Base-by-base conservation (phyloP, 176 grass and related monocot species). In the Cenchrus fungigraminus region DNA sequence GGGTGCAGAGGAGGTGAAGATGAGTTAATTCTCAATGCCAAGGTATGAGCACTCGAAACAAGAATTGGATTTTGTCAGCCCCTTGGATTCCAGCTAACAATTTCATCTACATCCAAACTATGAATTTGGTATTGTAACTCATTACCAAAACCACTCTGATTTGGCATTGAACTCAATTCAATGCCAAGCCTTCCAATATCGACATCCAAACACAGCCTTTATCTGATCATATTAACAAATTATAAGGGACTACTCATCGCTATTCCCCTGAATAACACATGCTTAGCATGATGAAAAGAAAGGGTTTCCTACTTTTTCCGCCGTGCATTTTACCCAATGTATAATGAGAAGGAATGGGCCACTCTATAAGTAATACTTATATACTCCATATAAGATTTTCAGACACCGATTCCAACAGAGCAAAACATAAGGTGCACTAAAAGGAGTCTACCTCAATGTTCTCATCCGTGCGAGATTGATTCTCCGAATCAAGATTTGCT, bases 361-460 rank as follows among this genome's bases (percentile, higher is more conserved):
- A 45, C 65, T 57, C 59, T 7, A 52, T 76, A n/a, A 66, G 83
- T 79, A 46, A 68, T 56, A 74, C 52, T 68, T 40, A 40, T 40
- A 40, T 40, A 40, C 3, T 86, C 54, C n/a, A 45, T 81, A 74
- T 51, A 80, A 85, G 54, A 61, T 31, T 54, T 51, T 14, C 67
- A 66, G 17, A 62, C 45, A 81, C 31, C 9, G 68, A 44, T 10
- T 73, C 43, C 60, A 56, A 42, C 17, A 61, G 71, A 86, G 28
- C 71, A 84, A 56, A 76, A 59, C 6, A 19, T 37, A 65, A 77
- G 82, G n/a, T 56, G 63, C 12, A 68, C 73, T 16, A 34, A 79
- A 79, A 73, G 59, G 82, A 87, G 68, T 17, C 66, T 74, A 93
- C 91, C 88, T 90, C 88, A 56, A 49, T 67, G 56, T 87, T 68